A percentile compares a stretch with the other conserved stretches of the same genome.
Conservation (phyloP, 768 basidiomycete species). For the Sistotremastrum suecicum region DNA sequence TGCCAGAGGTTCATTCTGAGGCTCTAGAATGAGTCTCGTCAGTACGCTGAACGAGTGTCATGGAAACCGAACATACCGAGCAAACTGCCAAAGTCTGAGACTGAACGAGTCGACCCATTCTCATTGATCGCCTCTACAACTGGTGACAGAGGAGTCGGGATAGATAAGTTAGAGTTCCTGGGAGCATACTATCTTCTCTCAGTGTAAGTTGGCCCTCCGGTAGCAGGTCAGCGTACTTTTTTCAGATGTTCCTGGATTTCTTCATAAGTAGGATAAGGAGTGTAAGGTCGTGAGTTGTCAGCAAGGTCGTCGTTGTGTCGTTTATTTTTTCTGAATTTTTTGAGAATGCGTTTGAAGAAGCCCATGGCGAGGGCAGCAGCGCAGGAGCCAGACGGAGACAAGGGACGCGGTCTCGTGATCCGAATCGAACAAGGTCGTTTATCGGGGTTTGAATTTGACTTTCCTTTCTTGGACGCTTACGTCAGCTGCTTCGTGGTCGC, state of each 20-base stretch:
- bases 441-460: constrained; percentile 15
- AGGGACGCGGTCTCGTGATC: constrained; percentile 4
- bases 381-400: constrained; percentile 29
- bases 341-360: constrained; percentile 57
- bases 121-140: constrained; percentile 21
- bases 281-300: constrained; percentile 12
- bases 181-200: constrained; percentile 16
- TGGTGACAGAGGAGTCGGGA: not conserved
- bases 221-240: constrained; percentile 4
- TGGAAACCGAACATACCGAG: constrained; percentile 20
- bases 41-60: constrained; percentile 1
- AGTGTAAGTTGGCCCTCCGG: constrained; percentile 6
- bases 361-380: constrained; percentile 31
- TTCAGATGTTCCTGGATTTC: constrained; percentile 14
- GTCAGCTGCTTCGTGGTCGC: constrained; percentile 2
- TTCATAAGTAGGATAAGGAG: constrained; percentile 13
- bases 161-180: not conserved
- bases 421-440: constrained; percentile 16
- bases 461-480: not conserved
- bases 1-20: constrained; percentile 17
- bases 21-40: constrained; percentile 45
- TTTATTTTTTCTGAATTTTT: constrained; percentile 49
- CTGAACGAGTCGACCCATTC: constrained; percentile 3
- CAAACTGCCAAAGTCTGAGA: constrained; percentile 4
- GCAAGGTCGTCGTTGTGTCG: constrained; percentile 22